Base-by-base conservation (phyloP, 306 rosid species). In the Begonia masoniana region DNA sequence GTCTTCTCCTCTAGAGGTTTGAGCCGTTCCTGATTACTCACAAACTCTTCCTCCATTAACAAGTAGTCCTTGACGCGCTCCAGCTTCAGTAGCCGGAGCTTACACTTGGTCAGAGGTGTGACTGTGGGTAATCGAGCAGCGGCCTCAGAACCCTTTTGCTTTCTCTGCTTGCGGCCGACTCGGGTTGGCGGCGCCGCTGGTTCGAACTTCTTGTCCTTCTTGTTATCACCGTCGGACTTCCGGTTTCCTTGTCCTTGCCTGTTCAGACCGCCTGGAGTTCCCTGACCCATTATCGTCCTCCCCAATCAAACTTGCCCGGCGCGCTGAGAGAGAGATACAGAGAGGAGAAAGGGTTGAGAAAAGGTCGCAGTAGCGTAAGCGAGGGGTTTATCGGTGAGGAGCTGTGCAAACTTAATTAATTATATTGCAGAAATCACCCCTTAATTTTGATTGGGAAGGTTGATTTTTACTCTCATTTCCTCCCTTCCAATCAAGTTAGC, bases 1-100 rank as follows among this genome's bases (percentile, higher is more conserved):
- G 96, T 94, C 54, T 85, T 91, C 71, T 91, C 97, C 71, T 91
- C 97, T 64, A 83, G 96, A 0, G 97, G 97, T 69, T 91, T 91
- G 15, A 91, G 77, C 53, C 97, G 62, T 68, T 91, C 97, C 70
- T 91, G 97, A 69, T 85, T 91, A 36, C 85, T 80, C 15, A 91
- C 97, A 48, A 91, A 85, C 63, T 91, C 97, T 53, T 91, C 97
- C 68, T 91, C 97, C 97, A 91, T 91, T 6, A 91, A 65, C n/a
- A 91, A 62, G 57, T 85, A 91, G 47, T 91, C 97, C 74, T 91
- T 91, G 56, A 88, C 72, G 4, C 97, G 80, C 73, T 88, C 97
- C 41, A 84, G 79, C 77, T 88, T 88, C 48, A 88, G 63, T 0
- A 88, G 76, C 77, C 97, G 68, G 17, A 88, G 81, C 68, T 78